Evolutionary conservation across 2,329 filamentous ascomycete species (phyloP), one percentile per base, ranked within the genome.

Genomic region (Clonostachys byssicola): DNA sequence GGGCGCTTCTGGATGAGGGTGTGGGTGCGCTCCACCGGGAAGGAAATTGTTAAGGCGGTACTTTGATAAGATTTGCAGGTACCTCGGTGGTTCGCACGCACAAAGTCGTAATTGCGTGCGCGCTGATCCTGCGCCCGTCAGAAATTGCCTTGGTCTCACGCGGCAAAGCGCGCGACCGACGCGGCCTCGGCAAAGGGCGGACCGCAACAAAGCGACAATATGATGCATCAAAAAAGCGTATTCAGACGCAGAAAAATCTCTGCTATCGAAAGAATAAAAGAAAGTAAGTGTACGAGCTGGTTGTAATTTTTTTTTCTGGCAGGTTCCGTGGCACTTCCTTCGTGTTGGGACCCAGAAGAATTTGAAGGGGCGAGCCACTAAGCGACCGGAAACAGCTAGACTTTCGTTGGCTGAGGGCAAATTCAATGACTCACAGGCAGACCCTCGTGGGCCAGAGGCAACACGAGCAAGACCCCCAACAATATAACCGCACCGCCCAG

Each of bases 41-140:
- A 9, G 45, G 43, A 59, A 66, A 67, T 67, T 68, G 65, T 69
- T 69, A 69, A 56, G 51, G 64, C 41, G 60, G 55, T 68, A 68
- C 66, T 55, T 68, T 46, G 39, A 51, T 53, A 45, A 49, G 43
- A 48, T 44, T 45, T 50, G 48, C 43, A 44, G 41, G 47, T 43
- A 53, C 54, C 52, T 52, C 52, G 52, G 55, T 56, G 53, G 33
- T 34, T 48, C 53, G 52, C 47, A 54, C 52, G 52, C 53, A 56
- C 53, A 63, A 57, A 60, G 48, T 51, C 40, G 40, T 53, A 59
- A 57, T 57, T 50, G 57, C 23, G 23, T 30, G 23, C 23, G 23
- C 9, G 23, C 43, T 50, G 60, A 64, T 58, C 58, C 56, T 51
- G 50, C 50, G 54, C 52, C 51, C 52, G 56, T 58, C 54, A 51